These are phyloP conservation scores for Pichia heedii DNA, from an alignment of 805 yeast genomes.

Conservation along the genomic window DNA sequence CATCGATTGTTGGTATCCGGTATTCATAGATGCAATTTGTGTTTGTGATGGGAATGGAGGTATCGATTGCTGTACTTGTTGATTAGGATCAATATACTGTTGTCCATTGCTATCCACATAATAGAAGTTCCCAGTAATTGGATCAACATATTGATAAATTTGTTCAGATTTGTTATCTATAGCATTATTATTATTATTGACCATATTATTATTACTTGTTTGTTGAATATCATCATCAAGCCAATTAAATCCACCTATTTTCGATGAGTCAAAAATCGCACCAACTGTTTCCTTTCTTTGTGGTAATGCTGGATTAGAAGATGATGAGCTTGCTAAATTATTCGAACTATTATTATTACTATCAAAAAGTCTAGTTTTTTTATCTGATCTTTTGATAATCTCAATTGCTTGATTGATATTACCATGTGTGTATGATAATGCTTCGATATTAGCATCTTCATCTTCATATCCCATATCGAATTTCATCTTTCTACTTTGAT, in stretches of 20 bases:
- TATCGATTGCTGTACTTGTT: slow-evolving; percentile 21
- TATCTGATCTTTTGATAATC: slow-evolving; percentile 37
- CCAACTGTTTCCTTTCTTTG: slow-evolving; percentile 28
- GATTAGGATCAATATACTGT: slow-evolving; percentile 45
- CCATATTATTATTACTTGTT: slow-evolving; percentile 20
- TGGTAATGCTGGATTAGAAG: slow-evolving; percentile 41
- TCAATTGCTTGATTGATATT: slow-evolving; percentile 51
- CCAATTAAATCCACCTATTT: slow-evolving; percentile 31
- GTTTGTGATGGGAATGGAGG: slow-evolving; percentile 22
- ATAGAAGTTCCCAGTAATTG: slow-evolving; percentile 55
- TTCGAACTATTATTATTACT: neutral
- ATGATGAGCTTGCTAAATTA: slow-evolving; percentile 19
- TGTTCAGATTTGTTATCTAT: slow-evolving; percentile 23
- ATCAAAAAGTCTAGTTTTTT: neutral
- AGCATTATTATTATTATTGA: slow-evolving; percentile 28
- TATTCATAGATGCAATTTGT: slow-evolving; percentile 12
- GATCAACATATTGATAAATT: slow-evolving; percentile 63
- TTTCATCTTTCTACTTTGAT: slow-evolving; percentile 37
- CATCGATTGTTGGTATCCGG: slow-evolving; percentile 15
- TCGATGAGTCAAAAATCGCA: slow-evolving; percentile 23
- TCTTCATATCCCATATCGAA: slow-evolving; percentile 50
- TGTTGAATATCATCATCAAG: slow-evolving; percentile 16
- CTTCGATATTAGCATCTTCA: slow-evolving; percentile 52
- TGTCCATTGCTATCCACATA: slow-evolving; percentile 65
- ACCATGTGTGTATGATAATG: slow-evolving; percentile 51